Percentiles rank a stretch among this genome's conserved stretches.
These are phyloP conservation scores for Sphaceloma murrayae DNA, from an alignment of 2,329 filamentous ascomycete genomes.

Conservation along the genomic window DNA sequence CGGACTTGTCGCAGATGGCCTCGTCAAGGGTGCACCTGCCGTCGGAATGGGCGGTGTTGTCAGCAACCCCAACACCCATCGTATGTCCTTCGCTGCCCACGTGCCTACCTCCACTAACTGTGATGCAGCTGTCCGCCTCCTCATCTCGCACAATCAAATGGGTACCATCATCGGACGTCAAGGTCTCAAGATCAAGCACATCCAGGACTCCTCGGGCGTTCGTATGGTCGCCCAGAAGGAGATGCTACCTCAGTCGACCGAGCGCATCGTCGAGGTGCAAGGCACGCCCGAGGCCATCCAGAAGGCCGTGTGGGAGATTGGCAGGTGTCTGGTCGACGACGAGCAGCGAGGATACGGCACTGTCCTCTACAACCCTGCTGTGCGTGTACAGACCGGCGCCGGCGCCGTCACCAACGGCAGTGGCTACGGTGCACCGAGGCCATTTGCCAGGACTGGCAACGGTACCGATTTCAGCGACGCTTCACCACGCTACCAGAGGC, in stretches of 20 bases:
- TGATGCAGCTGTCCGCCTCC: conserved; percentile 87
- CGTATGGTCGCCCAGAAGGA: conserved; percentile 99
- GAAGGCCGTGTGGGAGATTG: conserved; percentile 96
- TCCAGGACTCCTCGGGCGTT: conserved; percentile 91
- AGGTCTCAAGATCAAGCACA: conserved; percentile 98
- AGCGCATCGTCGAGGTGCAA: conserved; percentile 94
- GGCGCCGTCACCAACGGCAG: conserved; percentile 44
- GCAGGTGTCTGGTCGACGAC: conserved; percentile 95
- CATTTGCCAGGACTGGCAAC: conserved; percentile 82
- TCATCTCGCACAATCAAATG: conserved; percentile 99
- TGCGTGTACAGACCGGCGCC: conserved; percentile 64
- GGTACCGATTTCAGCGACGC: conserved; percentile 94
- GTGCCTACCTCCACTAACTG: no score
- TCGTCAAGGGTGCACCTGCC: conserved; percentile 86
- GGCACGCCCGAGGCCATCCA: conserved; percentile 92
- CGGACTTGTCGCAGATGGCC: conserved; percentile 78
- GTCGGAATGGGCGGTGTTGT: conserved; percentile 94
- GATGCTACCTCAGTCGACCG: conserved; percentile 97
- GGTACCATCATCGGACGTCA: conserved; percentile 96
- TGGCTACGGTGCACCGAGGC: conserved; percentile 33
- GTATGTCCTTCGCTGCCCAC: no score
- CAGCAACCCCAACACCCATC: conserved; percentile 81
- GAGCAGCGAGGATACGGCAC: conserved; percentile 96
- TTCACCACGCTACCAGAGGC: conserved; percentile 60
- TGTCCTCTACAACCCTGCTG: conserved; percentile 92